These are phyloP conservation scores for Epichloe typhina DNA, from an alignment of 2,329 filamentous ascomycete genomes.

Conservation along the genomic window DNA sequence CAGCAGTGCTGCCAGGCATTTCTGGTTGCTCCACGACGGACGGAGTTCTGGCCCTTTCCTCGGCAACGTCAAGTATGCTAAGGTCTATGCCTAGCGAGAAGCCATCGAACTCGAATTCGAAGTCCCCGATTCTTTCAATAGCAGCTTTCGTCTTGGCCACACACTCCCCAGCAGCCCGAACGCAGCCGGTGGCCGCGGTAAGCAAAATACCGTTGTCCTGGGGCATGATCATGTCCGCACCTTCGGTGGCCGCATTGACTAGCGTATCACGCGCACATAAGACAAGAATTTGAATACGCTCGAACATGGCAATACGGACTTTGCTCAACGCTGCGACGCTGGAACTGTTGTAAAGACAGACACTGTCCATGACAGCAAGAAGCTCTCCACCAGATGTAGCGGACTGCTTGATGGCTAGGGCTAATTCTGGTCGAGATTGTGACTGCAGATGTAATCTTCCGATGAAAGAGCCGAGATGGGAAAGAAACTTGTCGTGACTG, in stretches of 20 bases:
- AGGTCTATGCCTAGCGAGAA: conserved; percentile 43
- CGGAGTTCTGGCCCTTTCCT: conserved; percentile 20
- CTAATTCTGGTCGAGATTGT: conserved; percentile 74
- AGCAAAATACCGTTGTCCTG: conserved; percentile 66
- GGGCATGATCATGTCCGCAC: conserved; percentile 68
- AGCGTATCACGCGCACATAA: conserved; percentile 71
- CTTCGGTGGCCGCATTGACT: conserved; percentile 50
- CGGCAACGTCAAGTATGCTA: conserved; percentile 31
- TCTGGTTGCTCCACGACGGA: conserved; percentile 24
- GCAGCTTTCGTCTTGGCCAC: conserved; percentile 74
- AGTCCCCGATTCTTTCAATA: conserved; percentile 81
- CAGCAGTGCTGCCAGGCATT: conserved; percentile 24
- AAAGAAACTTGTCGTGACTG: conserved; percentile 79
- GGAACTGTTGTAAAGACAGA: conserved; percentile 64
- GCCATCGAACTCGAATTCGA: conserved; percentile 65
- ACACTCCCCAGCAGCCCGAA: conserved; percentile 82
- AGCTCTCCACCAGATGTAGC: conserved; percentile 70
- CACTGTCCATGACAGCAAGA: conserved; percentile 65
- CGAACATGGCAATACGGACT: conserved; percentile 64
- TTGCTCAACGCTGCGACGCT: conserved; percentile 53
- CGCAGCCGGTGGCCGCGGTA: conserved; percentile 70
- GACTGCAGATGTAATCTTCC: conserved; percentile 81
- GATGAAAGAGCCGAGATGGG: conserved; percentile 85
- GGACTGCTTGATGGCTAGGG: conserved; percentile 70
- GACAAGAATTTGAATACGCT: conserved; percentile 67